phyloP scores from a whole-genome alignment of 331 rosid genomes.

The Phaseolus coccineus region DNA sequence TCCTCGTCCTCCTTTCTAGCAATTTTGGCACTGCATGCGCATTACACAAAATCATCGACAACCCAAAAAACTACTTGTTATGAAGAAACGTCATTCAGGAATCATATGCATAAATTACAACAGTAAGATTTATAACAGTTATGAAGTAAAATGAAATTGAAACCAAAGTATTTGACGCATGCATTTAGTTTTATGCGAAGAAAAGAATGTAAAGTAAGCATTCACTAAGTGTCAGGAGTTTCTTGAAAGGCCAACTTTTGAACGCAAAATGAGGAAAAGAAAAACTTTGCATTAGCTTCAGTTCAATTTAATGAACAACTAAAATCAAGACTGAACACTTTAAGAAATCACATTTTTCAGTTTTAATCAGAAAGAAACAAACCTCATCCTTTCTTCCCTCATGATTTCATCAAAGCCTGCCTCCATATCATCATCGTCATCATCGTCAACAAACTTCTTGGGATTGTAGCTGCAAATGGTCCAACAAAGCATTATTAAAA shows the following conservation, averaged over 20 bases:
- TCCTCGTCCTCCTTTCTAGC: constrained; percentile 78
- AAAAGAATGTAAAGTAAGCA: background rate
- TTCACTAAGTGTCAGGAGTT: background rate
- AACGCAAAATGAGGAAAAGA: background rate
- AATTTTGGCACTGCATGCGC: constrained; percentile 57
- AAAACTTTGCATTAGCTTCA: background rate
- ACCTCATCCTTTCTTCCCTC: constrained; percentile 78
- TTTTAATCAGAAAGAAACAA: background rate
- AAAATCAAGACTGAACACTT: background rate
- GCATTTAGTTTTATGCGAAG: background rate
- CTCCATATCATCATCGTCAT: constrained; percentile 74
- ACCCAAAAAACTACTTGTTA: background rate
- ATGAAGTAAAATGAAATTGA: background rate
- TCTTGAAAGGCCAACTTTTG: background rate
- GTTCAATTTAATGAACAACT: background rate
- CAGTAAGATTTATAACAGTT: background rate
- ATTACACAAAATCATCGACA: background rate
- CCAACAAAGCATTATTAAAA: no score
- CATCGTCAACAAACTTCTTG: constrained; percentile 45
- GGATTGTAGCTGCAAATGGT: constrained; percentile 65
- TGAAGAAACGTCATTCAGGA: background rate
- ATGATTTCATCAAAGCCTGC: constrained; percentile 75
- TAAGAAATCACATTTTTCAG: background rate
- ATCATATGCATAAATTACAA: background rate
- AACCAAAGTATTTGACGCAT: background rate